A percentile compares a stretch with the other conserved stretches of the same genome.
Evolutionary conservation across 1,139 yeast genomes (phyloP).

Genomic region (Debaryomyces nepalensis): DNA sequence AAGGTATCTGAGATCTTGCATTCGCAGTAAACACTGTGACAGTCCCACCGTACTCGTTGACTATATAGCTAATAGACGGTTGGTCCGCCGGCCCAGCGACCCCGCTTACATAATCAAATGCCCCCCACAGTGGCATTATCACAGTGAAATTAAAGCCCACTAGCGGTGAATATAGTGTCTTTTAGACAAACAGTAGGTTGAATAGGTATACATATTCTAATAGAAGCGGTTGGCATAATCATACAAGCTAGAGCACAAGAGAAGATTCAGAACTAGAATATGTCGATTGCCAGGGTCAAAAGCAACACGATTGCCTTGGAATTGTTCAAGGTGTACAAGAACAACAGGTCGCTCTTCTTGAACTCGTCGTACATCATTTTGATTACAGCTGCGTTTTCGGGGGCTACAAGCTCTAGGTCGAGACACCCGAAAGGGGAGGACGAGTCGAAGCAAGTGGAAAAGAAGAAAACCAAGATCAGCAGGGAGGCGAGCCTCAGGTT

Average conservation of each 20-base stretch:
- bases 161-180: neutral
- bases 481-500: slow-evolving; percentile 39
- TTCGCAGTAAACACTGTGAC: neutral
- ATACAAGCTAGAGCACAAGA: too few species aligned
- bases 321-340: slow-evolving; percentile 43
- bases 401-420: slow-evolving; percentile 40
- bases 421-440: slow-evolving; percentile 17
- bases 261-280: neutral
- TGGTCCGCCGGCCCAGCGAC: neutral
- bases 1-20: slow-evolving; percentile 16
- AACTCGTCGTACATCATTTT: slow-evolving; percentile 54
- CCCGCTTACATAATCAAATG: neutral
- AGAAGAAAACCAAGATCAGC: slow-evolving; percentile 36
- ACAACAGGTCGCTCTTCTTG: slow-evolving; percentile 52
- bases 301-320: slow-evolving; percentile 25
- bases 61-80: slow-evolving; percentile 2
- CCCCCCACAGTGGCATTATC: slow-evolving; percentile 7
- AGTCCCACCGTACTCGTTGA: too few species aligned
- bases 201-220: neutral
- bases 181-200: neutral
- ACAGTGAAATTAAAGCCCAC: neutral
- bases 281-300: neutral
- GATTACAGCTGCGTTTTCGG: slow-evolving; percentile 51
- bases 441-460: slow-evolving; percentile 17
- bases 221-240: neutral